phyloP scores from a whole-genome alignment of 805 yeast species.

The Metschnikowia henanensis region DNA sequence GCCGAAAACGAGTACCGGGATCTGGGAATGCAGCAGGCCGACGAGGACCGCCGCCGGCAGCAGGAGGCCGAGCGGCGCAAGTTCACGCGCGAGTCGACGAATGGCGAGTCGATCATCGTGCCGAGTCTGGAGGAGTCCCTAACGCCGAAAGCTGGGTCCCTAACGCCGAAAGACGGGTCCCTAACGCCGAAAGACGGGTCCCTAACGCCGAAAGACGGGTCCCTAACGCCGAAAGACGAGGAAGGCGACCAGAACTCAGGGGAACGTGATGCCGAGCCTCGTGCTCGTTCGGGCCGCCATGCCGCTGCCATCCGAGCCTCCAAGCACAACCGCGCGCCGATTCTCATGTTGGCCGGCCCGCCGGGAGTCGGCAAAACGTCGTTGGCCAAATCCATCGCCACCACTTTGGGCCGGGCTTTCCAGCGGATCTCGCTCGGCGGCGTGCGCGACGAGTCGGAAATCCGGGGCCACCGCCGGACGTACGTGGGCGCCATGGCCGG shows the following conservation, averaged over 20 bases:
- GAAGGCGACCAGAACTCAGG: no score
- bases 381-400: constrained; percentile 78
- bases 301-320: constrained; percentile 21
- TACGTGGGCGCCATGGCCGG: constrained; percentile 96
- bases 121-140: constrained; percentile 37
- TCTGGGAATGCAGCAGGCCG: constrained; percentile 7
- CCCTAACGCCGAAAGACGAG: constrained; percentile 4
- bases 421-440: constrained; percentile 88
- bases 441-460: constrained; percentile 83
- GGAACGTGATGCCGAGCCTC: background rate
- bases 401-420: constrained; percentile 68
- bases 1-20: constrained; percentile 28
- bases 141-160: constrained; percentile 10
- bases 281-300: background rate
- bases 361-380: constrained; percentile 95
- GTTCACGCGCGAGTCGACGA: constrained; percentile 19
- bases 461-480: constrained; percentile 88
- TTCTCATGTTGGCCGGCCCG: constrained; percentile 81
- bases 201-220: no score
- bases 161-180: constrained; percentile 27
- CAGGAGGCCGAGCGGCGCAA: constrained; percentile 17
- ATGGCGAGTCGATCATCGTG: constrained; percentile 29
- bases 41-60: constrained; percentile 6
- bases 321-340: constrained; percentile 59
- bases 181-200: background rate